A percentile compares a stretch with the other conserved stretches of the same genome.
Evolutionary conservation across 495 filamentous ascomycete genomes (phyloP).

Genomic region (Neurospora cerealis): DNA sequence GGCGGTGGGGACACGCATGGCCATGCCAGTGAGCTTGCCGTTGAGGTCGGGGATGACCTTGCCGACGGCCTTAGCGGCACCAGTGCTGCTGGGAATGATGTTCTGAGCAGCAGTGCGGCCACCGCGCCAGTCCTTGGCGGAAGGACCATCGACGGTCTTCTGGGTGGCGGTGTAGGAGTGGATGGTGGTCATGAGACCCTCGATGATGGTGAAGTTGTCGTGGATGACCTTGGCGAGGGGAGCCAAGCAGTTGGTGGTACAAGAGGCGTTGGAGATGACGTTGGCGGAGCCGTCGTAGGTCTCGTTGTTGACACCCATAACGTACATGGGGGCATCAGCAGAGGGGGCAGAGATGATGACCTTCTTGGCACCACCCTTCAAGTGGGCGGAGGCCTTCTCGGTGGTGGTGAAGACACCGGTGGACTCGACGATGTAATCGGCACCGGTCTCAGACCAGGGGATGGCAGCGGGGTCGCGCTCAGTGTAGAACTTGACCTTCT

Average conservation of each 20-base stretch:
- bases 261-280: conserved; percentile 98
- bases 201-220: conserved; percentile 94
- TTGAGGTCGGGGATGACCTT: conserved; percentile 97
- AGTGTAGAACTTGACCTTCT: conserved; percentile 90
- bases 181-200: conserved; percentile 99
- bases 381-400: conserved; percentile 88
- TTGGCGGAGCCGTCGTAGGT: conserved; percentile 79
- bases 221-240: conserved; percentile 98
- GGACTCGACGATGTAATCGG: conserved; percentile 94
- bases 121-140: conserved; percentile 98
- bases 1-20: conserved; percentile 96
- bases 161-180: conserved; percentile 99
- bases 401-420: conserved; percentile 99
- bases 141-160: conserved; percentile 98
- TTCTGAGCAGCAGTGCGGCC: conserved; percentile 97
- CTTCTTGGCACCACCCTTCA: conserved; percentile 99
- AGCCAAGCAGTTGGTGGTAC: conserved; percentile 99
- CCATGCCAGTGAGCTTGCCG: conserved; percentile 99
- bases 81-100: conserved; percentile 99
- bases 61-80: conserved; percentile 99
- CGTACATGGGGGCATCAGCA: conserved; percentile 98
- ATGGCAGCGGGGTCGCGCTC: conserved; percentile 87
- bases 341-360: conserved; percentile 99
- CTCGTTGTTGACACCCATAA: conserved; percentile 98
- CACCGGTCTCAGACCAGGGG: conserved; percentile 82